Percentiles rank a stretch among this genome's conserved stretches.
Conservation (phyloP, 2,329 filamentous ascomycete genomes). For the Macroventuria anomochaeta region DNA sequence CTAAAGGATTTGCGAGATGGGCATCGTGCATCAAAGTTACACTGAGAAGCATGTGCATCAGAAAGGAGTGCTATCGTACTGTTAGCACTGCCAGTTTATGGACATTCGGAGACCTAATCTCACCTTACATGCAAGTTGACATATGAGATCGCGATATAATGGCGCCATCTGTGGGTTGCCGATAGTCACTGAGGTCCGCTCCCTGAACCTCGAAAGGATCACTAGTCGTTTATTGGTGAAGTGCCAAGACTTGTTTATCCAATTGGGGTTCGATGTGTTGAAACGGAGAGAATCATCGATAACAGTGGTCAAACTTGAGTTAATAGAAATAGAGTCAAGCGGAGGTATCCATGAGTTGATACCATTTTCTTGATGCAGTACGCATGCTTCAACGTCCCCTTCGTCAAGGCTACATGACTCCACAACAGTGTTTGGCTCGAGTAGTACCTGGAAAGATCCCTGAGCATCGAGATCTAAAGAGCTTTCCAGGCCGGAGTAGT, state of each 20-base stretch:
- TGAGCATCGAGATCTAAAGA: slow-evolving; percentile 45
- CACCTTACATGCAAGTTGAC: slow-evolving; percentile 53
- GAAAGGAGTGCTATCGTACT: slow-evolving; percentile 54
- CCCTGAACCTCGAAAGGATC: slow-evolving; percentile 53
- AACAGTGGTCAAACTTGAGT: not conserved
- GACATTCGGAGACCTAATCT: slow-evolving; percentile 7
- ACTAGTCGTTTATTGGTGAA: slow-evolving; percentile 32
- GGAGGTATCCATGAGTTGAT: not conserved
- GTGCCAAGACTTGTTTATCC: slow-evolving; percentile 15
- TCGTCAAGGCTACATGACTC: not conserved
- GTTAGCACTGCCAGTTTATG: not conserved
- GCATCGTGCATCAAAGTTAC: slow-evolving; percentile 63
- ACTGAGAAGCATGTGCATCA: slow-evolving; percentile 62
- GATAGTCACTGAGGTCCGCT: slow-evolving; percentile 53
- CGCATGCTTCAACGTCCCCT: not conserved
- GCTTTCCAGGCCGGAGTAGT: slow-evolving; percentile 48
- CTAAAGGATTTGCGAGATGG: slow-evolving; percentile 40
- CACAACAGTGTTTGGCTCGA: not conserved
- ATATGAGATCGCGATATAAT: slow-evolving; percentile 48
- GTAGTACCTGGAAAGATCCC: slow-evolving; percentile 35
- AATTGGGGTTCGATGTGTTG: not conserved
- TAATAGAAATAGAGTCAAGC: not conserved
- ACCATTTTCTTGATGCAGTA: too few species aligned
- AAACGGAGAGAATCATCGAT: slow-evolving; percentile 1
- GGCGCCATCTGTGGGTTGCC: slow-evolving; percentile 40